Evolutionary conservation across 768 basidiomycete genomes (phyloP), one percentile per base, ranked within the genome.

Genomic region (Antrodiella citrinella): DNA sequence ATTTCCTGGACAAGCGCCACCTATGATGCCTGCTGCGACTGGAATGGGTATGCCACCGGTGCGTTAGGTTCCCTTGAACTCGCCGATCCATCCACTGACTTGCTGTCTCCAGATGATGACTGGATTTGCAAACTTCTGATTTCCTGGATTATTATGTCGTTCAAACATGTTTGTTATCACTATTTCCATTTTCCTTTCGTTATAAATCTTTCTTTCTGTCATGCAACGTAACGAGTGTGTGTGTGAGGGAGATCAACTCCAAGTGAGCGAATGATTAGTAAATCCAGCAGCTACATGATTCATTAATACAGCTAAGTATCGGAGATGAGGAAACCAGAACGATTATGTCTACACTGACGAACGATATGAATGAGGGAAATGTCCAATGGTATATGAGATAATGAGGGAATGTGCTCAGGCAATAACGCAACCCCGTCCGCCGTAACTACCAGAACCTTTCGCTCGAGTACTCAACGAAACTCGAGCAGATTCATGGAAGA

Each of bases 401-500:
- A 13, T 26, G 47, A 52, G 19, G 26, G 23, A 26, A 25, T 35
- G 19, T 15, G 19, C 20, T 78, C 72, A 86, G 78, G 81, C 77
- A 54, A 86, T 65, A 48, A 78, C 62, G 63, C 86, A 89, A 45
- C 73, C 66, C 35, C 58, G 47, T 19, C 59, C 47, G 18, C 50
- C 50, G 30, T 62, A 62, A 40, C 75, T 75, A 20, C 70, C 70
- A 26, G 82, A 64, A 5, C 83, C 81, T 64, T 81, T 86, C n/a
- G 83, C 68, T 41, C 84, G 76, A 20, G 85, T 84, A 54, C 77
- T 81, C 50, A 93, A 67, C 22, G 90, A 88, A 10, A 91, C 89
- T 2, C 90, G 81, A 0, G 90, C 91, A 4, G 89, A 88, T 64
- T 97, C 95, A 57, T 88, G 79, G 61, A 98, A 93, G 7, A 94